A percentile compares a stretch with the other conserved stretches of the same genome.
Evolutionary conservation across 441 rosid genomes (phyloP).

Genomic region (Erodium texanum): DNA sequence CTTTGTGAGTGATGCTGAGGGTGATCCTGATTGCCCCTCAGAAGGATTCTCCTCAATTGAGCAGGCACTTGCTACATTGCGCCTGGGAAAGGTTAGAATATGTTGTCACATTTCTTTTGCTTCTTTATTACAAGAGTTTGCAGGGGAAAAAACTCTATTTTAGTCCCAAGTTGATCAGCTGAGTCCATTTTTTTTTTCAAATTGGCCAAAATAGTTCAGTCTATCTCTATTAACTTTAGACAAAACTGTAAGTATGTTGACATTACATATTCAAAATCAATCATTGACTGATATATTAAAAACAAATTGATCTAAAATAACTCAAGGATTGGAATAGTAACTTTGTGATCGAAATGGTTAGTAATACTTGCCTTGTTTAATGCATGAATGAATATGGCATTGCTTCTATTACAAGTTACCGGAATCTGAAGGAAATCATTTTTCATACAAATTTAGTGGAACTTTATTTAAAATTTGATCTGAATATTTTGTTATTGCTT

Average conservation of each 20-base stretch:
- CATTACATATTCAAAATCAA: too few relatives aligned
- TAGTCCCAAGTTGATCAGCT: not conserved
- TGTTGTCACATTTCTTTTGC: not conserved
- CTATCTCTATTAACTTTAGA: too few relatives aligned
- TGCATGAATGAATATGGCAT: not conserved
- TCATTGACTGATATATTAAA: too few relatives aligned
- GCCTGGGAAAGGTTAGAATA: constrained; percentile 57
- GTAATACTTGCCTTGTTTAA: not conserved
- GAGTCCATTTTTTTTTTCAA: too few relatives aligned
- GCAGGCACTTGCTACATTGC: constrained; percentile 43
- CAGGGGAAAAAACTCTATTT: too few relatives aligned
- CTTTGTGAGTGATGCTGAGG: constrained; percentile 84
- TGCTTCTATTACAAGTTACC: not conserved
- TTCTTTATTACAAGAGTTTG: too few relatives aligned
- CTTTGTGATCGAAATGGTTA: too few relatives aligned
- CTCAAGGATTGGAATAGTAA: not conserved
- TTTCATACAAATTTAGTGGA: not conserved
- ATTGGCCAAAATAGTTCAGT: too few relatives aligned
- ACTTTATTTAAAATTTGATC: not conserved
- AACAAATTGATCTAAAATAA: too few relatives aligned
- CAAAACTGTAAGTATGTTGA: too few relatives aligned
- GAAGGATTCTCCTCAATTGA: constrained; percentile 61
- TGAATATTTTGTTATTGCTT: not conserved
- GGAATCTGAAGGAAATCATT: not conserved
- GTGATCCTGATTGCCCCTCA: constrained; percentile 90